Percentiles rank a stretch among this genome's conserved stretches.
Conservation (phyloP, 495 filamentous ascomycete species). For the Trichocladium antarcticum region DNA sequence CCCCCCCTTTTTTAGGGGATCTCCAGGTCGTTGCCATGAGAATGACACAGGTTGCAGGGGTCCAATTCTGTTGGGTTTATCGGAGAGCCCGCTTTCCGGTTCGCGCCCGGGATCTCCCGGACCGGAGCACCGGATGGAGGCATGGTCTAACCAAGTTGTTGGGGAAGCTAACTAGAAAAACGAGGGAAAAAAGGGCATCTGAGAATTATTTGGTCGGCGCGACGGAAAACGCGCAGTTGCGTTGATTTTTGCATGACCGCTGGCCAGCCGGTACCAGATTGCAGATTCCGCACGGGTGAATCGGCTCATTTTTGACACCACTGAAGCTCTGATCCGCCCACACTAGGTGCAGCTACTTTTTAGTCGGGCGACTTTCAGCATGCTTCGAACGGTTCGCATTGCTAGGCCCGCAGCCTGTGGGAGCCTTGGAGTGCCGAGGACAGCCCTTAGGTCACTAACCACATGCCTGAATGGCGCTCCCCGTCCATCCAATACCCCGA, state of each 20-base stretch:
- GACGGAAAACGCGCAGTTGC: constrained; percentile 3
- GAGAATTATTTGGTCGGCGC: not conserved
- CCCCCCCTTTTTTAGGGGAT: not conserved
- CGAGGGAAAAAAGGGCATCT: not conserved
- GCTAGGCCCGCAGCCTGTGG: constrained; percentile 30
- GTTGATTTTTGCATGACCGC: not conserved
- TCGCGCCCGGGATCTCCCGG: constrained; percentile 15
- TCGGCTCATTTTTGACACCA: not conserved
- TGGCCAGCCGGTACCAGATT: not conserved
- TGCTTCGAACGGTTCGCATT: constrained; percentile 37
- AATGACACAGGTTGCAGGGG: not conserved
- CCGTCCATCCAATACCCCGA: constrained; percentile 1
- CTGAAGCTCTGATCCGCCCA: not conserved
- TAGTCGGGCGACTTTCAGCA: constrained; percentile 21
- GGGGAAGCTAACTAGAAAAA: not conserved
- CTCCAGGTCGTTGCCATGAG: not conserved
- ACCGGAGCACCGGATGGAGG: constrained; percentile 3
- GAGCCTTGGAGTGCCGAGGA: constrained; percentile 32
- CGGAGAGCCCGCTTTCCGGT: constrained; percentile 1
- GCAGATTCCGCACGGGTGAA: not conserved
- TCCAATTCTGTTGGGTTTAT: not conserved
- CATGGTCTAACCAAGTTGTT: constrained; percentile 3
- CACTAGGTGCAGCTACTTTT: not conserved
- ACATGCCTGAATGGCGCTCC: constrained; percentile 25
- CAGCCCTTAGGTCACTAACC: constrained; percentile 27